Evolutionary conservation across 768 basidiomycete genomes (phyloP).

Genomic region (Termitomyces eurrhizus): DNA sequence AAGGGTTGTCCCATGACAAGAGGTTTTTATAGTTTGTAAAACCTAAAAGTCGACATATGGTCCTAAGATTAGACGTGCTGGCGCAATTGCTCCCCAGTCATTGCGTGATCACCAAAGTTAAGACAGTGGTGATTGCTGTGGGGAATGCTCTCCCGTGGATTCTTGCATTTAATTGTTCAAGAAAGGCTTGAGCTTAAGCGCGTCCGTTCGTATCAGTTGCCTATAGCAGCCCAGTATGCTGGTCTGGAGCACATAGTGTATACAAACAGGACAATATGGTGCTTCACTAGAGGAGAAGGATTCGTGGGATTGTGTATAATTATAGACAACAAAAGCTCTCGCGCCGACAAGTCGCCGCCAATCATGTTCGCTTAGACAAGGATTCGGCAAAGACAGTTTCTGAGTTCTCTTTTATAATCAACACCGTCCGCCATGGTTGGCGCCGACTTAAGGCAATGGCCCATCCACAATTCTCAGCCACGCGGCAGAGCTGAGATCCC

Average conservation of each 20-base stretch:
- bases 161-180: background rate
- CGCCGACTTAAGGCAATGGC: background rate
- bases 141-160: background rate
- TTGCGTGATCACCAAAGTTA: conserved; percentile 1
- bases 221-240: background rate
- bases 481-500: background rate
- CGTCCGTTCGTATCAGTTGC: too few relatives aligned
- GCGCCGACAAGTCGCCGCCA: too few relatives aligned
- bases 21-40: conserved; percentile 1
- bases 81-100: background rate
- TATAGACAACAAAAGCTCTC: too few relatives aligned
- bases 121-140: too few relatives aligned
- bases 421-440: background rate
- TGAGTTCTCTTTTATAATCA: background rate
- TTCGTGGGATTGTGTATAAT: too few relatives aligned
- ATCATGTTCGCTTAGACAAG: too few relatives aligned
- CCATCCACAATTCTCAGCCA: background rate
- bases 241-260: background rate
- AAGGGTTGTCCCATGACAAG: background rate
- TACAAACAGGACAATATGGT: background rate
- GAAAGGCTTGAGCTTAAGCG: background rate
- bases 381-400: background rate
- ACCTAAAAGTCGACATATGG: background rate
- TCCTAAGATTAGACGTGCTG: conserved; percentile 1
- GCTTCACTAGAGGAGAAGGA: too few relatives aligned